A percentile compares a stretch with the other conserved stretches of the same genome.
Conservation (phyloP, 306 rosid genomes). For the Fagus sylvatica region DNA sequence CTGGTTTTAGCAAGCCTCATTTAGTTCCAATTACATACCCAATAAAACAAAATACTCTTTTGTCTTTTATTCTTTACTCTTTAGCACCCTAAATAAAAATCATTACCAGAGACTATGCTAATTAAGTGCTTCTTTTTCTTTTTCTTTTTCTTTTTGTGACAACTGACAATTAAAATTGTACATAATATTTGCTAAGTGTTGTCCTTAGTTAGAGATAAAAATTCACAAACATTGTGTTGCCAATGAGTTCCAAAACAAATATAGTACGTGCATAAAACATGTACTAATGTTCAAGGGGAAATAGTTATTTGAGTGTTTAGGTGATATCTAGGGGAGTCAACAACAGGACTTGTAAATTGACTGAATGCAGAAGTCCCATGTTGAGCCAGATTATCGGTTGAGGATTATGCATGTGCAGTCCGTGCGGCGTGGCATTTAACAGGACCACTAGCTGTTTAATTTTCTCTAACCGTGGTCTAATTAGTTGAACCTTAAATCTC, state of each 20-base stretch:
- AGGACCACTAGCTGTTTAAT: slow-evolving; percentile 4
- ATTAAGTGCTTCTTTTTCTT: too few species aligned
- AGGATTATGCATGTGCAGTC: not conserved
- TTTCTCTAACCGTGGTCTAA: not conserved
- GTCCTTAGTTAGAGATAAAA: too few species aligned
- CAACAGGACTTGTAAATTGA: slow-evolving; percentile 14
- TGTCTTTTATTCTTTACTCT: too few species aligned
- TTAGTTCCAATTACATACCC: too few species aligned
- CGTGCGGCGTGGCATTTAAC: slow-evolving; percentile 23
- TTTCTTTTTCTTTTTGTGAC: too few species aligned
- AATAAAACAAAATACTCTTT: too few species aligned
- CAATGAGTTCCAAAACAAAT: too few species aligned
- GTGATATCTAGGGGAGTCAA: slow-evolving; percentile 34
- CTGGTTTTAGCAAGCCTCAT: too few species aligned
- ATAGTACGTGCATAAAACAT: too few species aligned
- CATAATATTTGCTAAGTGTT: too few species aligned
- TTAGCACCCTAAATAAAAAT: not conserved
- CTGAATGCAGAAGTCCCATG: not conserved
- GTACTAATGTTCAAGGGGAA: not conserved
- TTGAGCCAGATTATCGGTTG: not conserved
- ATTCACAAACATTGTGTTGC: too few species aligned
- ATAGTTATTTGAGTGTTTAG: not conserved
- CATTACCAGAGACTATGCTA: not conserved
- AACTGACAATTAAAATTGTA: too few species aligned
- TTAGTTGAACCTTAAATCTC: not conserved